Conservation (phyloP, 192 early-diverging fungal species). For the Rhizophagus sp. region DNA sequence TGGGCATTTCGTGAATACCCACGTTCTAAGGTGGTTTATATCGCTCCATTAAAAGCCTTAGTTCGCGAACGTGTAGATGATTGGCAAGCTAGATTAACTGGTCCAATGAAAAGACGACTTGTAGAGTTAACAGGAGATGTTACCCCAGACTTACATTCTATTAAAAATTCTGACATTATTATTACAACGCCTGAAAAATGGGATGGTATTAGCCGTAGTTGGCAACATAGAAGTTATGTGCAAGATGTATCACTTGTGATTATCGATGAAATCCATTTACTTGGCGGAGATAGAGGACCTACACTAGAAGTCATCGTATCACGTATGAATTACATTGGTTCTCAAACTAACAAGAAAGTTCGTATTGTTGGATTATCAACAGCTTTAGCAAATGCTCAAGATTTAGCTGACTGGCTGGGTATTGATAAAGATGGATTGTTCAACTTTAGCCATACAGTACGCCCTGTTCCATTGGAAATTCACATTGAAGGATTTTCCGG, state of each 20-base stretch:
- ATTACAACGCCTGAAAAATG: constrained; percentile 99
- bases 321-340: constrained; percentile 95
- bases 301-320: constrained; percentile 98
- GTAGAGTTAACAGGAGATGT: constrained; percentile 97
- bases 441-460: constrained; percentile 96
- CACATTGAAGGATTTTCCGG: constrained; percentile 97
- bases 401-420: constrained; percentile 97
- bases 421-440: constrained; percentile 84
- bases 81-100: constrained; percentile 75
- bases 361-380: constrained; percentile 96
- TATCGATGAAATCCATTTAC: constrained; percentile 98
- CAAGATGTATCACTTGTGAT: constrained; percentile 86
- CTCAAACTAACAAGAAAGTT: constrained; percentile 70
- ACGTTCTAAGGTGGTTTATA: constrained; percentile 89
- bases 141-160: constrained; percentile 85
- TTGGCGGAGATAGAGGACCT: constrained; percentile 96
- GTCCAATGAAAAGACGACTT: constrained; percentile 75
- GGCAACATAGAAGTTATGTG: constrained; percentile 90
- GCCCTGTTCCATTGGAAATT: constrained; percentile 96
- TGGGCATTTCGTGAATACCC: constrained; percentile 82
- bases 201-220: constrained; percentile 95
- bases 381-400: constrained; percentile 93
- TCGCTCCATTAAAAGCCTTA: constrained; percentile 96
- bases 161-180: constrained; percentile 91
- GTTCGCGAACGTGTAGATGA: constrained; percentile 94